These are phyloP conservation scores for Pseudogymnoascus sp. DNA, from an alignment of 2,329 filamentous ascomycete genomes.

Conservation along the genomic window DNA sequence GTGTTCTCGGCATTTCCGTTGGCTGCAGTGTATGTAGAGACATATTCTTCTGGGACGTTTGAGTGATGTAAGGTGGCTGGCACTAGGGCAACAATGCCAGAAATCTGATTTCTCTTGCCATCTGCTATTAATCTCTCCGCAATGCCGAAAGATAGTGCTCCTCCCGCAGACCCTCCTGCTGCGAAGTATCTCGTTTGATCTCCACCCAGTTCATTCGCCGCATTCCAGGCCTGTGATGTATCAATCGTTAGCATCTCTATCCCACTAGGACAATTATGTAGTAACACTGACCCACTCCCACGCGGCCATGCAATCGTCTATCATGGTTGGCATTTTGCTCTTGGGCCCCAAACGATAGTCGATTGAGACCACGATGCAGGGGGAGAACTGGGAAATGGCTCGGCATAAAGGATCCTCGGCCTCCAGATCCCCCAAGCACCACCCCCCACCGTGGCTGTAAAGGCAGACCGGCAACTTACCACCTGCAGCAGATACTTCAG, in stretches of 20 bases:
- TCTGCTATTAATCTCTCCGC: slow-evolving; percentile 18
- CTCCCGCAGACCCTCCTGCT: slow-evolving; percentile 21
- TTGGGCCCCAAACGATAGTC: slow-evolving; percentile 24
- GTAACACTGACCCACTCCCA: slow-evolving; percentile 18
- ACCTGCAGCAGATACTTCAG: slow-evolving; percentile 3
- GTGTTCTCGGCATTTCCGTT: slow-evolving; percentile 15
- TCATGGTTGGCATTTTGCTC: slow-evolving; percentile 22
- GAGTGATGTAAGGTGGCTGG: slow-evolving; percentile 19
- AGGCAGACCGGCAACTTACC: slow-evolving; percentile 27
- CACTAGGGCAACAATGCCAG: slow-evolving; percentile 20
- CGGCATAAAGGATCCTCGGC: slow-evolving; percentile 30
- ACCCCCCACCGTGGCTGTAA: slow-evolving; percentile 32
- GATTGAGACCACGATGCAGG: slow-evolving; percentile 29
- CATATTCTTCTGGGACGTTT: slow-evolving; percentile 16
- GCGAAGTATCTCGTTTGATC: slow-evolving; percentile 16
- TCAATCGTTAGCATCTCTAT: background rate
- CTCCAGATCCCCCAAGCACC: slow-evolving; percentile 28
- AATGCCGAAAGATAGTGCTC: slow-evolving; percentile 18
- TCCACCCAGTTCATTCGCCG: slow-evolving; percentile 13
- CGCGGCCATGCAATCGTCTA: slow-evolving; percentile 22
- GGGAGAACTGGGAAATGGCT: slow-evolving; percentile 23
- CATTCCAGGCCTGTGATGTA: slow-evolving; percentile 16
- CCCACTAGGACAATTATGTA: background rate
- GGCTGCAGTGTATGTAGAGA: slow-evolving; percentile 16
- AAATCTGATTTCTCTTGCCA: slow-evolving; percentile 11